A percentile compares a stretch with the other conserved stretches of the same genome.
Evolutionary conservation across 2,329 filamentous ascomycete species (phyloP).

Genomic region (Stagonosporopsis chrysanthemi): DNA sequence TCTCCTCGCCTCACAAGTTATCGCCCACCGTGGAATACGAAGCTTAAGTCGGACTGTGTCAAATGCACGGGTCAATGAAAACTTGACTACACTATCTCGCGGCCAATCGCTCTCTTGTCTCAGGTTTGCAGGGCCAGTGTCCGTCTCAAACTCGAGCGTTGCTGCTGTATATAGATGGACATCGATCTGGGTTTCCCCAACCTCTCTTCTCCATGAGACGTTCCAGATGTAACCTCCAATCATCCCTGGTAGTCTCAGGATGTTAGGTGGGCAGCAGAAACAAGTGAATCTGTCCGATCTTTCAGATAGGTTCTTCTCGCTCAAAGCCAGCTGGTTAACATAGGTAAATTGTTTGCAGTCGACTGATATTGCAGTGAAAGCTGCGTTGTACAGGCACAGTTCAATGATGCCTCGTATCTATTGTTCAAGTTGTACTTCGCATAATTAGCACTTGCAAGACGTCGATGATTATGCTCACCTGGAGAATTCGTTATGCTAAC

Average conservation of each 20-base stretch:
- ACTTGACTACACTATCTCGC: not conserved
- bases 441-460: not conserved
- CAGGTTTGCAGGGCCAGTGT: not conserved
- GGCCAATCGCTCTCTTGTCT: constrained; percentile 7
- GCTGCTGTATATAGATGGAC: constrained; percentile 3
- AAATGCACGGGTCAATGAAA: not conserved
- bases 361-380: constrained; percentile 64
- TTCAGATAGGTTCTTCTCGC: constrained; percentile 58
- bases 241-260: constrained; percentile 1
- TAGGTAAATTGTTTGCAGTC: constrained; percentile 67
- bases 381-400: constrained; percentile 66
- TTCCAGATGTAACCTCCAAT: constrained; percentile 12
- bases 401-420: constrained; percentile 67
- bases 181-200: constrained; percentile 1
- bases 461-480: not conserved
- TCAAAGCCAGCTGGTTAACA: constrained; percentile 66
- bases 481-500: constrained; percentile 8
- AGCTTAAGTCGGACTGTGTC: not conserved
- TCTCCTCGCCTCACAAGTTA: not conserved
- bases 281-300: constrained; percentile 61
- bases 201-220: not conserved
- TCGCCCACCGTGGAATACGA: constrained; percentile 8
- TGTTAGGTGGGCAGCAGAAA: constrained; percentile 5
- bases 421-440: constrained; percentile 55
- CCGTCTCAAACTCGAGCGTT: not conserved